Conservation (phyloP, 495 filamentous ascomycete genomes). For the Aspergillus biplanus region DNA sequence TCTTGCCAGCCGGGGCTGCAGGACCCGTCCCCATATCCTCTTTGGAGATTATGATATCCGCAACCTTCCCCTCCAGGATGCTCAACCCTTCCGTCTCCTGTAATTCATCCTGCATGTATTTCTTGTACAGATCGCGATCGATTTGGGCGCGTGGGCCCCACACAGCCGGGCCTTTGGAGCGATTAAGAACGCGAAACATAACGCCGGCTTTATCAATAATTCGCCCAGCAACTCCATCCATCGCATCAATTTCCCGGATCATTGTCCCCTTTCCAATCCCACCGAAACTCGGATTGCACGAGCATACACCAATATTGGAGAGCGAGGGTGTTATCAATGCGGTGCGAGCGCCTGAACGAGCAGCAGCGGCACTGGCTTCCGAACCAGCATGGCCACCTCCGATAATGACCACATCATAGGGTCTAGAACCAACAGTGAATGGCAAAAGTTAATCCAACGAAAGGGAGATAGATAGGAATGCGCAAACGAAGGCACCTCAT, state of each 20-base stretch:
- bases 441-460: conserved; percentile 2
- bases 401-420: conserved; percentile 93
- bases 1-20: conserved; percentile 64
- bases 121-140: conserved; percentile 86
- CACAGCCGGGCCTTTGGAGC: conserved; percentile 89
- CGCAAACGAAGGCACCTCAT: conserved; percentile 15
- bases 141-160: conserved; percentile 98
- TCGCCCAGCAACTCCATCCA: conserved; percentile 87
- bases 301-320: conserved; percentile 92
- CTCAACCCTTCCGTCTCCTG: conserved; percentile 72
- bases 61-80: conserved; percentile 84
- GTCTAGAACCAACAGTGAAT: conserved; percentile 43
- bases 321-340: conserved; percentile 85
- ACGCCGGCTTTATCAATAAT: conserved; percentile 93
- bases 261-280: conserved; percentile 99
- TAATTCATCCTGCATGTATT: conserved; percentile 90
- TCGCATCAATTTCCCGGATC: conserved; percentile 90
- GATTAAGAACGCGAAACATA: conserved; percentile 87
- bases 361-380: conserved; percentile 93
- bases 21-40: conserved; percentile 48
- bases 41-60: conserved; percentile 78
- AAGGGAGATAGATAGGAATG: not conserved
- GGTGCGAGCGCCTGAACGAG: conserved; percentile 85
- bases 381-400: conserved; percentile 95
- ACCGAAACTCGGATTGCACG: conserved; percentile 96